phyloP scores from a whole-genome alignment of 805 yeast genomes.

The Hanseniaspora guilliermondii region DNA sequence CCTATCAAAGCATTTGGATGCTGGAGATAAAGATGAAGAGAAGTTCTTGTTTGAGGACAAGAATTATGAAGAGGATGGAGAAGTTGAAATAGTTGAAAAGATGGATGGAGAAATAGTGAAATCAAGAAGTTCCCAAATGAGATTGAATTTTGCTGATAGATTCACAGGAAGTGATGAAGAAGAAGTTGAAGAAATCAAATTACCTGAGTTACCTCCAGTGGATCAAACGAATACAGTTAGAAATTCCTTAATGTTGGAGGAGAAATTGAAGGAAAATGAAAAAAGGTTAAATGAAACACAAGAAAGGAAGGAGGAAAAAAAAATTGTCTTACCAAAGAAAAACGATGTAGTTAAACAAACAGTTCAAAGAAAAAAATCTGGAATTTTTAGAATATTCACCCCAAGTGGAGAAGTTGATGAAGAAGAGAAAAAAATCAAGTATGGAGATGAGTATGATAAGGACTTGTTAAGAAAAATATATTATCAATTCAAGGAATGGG shows the following conservation, averaged over 20 bases:
- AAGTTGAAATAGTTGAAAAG: conserved; percentile 20
- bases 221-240: conserved; percentile 6
- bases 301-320: conserved; percentile 11
- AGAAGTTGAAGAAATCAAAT: conserved; percentile 14
- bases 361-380: conserved; percentile 14
- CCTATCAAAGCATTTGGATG: conserved; percentile 40
- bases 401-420: not conserved
- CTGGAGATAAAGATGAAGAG: conserved; percentile 27
- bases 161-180: conserved; percentile 18
- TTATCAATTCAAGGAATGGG: conserved; percentile 55
- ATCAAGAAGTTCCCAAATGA: conserved; percentile 19
- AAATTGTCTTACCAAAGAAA: conserved; percentile 15
- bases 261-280: conserved; percentile 16
- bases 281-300: conserved; percentile 14
- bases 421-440: conserved; percentile 12
- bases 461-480: conserved; percentile 47
- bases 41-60: conserved; percentile 11
- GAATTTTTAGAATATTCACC: conserved; percentile 14
- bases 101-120: conserved; percentile 18
- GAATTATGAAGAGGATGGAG: conserved; percentile 12
- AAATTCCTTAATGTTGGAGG: conserved; percentile 2
- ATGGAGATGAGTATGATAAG: conserved; percentile 15
- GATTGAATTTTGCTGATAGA: conserved; percentile 32
- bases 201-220: conserved; percentile 27
- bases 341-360: conserved; percentile 10